Base-by-base conservation (phyloP, 1,139 yeast genomes). In the Diutina catenulata region DNA sequence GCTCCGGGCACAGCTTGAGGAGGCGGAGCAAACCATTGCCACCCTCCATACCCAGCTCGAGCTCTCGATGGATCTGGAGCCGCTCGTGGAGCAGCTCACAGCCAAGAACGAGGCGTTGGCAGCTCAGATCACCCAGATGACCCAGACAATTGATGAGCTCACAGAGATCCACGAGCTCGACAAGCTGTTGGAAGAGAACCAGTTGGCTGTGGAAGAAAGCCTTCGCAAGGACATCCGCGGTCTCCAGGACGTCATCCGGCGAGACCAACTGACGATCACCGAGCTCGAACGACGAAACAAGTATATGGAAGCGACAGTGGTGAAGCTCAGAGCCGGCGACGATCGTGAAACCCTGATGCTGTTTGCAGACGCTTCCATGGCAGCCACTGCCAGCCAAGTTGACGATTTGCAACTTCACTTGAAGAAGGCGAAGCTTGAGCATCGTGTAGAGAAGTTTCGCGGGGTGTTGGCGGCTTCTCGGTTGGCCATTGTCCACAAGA, bases 141-240 rank as follows among this genome's bases (percentile, higher is more conserved):
- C 63, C 33, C 50, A 44, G 2, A 64, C 73, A 0, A 59, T 80
- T 1, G 62, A 62, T 4, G 87, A 82, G 42, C 59, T 80, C 28
- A 77, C 71, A 38, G 77, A 76, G 40, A 52, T 81, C 18, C 75
- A 71, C 42, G 74, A 68, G 33, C 55, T 82, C 14, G 80, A 76
- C 42, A 70, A 64, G 39, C 79, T 78, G 44, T 58, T 83, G n/a
- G 91, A 81, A 42, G 69, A 64, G 11, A 63, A 62, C 37, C 82
- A 76, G 43, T 42, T 54, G 1, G 68, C 64, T n/a, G 63, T 76
- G 1, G 86, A 79, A 45, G 48, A 50, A n/a, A 13, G 14, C 21
- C 26, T 36, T 11, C 26, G 23, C 5, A 21, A 9, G 5, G 33
- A 36, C 7, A 26, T 26, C 10, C 3, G 10, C 9, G 13, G 10